phyloP scores from a whole-genome alignment of 1,139 yeast genomes.

The Pichia sp. region DNA sequence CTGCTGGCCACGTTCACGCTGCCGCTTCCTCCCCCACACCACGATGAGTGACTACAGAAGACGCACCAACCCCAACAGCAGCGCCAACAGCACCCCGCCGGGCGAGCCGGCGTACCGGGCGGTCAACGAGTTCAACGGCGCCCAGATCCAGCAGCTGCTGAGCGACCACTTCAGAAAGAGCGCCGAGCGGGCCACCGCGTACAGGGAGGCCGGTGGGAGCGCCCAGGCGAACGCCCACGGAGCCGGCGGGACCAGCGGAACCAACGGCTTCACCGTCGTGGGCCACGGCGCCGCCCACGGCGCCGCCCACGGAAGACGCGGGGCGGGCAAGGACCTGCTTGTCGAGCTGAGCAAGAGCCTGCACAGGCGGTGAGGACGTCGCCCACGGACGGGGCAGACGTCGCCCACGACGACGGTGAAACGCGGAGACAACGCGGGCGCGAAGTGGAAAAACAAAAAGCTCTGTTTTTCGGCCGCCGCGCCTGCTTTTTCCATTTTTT shows the following conservation, averaged over 20 bases:
- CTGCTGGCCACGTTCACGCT: no score
- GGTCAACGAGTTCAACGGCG: constrained; percentile 1
- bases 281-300: no score
- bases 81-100: not conserved
- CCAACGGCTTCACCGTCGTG: not conserved
- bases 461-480: not conserved
- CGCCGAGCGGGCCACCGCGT: not conserved
- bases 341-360: constrained; percentile 20
- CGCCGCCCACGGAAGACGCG: not conserved
- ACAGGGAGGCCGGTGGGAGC: not conserved
- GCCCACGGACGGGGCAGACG: no score
- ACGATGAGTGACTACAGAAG: not conserved
- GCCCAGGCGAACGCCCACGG: not conserved
- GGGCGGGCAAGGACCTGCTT: constrained; percentile 15
- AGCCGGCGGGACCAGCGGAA: not conserved
- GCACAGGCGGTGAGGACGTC: not conserved
- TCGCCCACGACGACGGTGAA: no score
- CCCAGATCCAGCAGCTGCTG: not conserved
- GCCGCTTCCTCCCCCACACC: no score
- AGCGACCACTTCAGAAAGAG: not conserved
- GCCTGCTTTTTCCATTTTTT: no score
- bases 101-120: not conserved
- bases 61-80: not conserved
- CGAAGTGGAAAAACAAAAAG: not conserved
- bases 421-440: no score